Evolutionary conservation across 148 eudicot species (phyloP).

Genomic region (Amaranthus palmeri): DNA sequence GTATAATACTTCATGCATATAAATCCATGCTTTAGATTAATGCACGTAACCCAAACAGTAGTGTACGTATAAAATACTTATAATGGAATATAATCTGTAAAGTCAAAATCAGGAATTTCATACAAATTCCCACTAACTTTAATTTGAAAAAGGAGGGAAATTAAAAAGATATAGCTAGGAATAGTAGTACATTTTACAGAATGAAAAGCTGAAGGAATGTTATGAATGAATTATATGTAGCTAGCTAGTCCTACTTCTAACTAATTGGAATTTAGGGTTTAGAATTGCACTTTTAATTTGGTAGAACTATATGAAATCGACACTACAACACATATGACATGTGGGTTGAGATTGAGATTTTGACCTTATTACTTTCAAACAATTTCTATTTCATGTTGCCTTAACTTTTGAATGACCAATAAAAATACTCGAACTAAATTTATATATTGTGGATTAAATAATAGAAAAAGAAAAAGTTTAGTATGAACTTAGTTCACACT

Average conservation of each 20-base stretch:
- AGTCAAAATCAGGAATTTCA: conserved; percentile 11
- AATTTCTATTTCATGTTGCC: too few species aligned
- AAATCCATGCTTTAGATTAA: background rate
- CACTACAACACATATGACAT: conserved; percentile 5
- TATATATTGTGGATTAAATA: too few species aligned
- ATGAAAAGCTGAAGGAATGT: background rate
- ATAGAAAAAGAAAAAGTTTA: too few species aligned
- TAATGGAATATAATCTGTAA: background rate
- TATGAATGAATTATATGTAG: background rate
- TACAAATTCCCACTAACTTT: background rate
- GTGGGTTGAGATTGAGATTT: background rate
- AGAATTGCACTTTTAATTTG: conserved; percentile 1
- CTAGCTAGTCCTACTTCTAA: too few species aligned
- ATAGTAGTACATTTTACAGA: background rate
- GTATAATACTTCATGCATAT: too few species aligned
- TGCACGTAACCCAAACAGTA: background rate
- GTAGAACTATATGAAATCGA: conserved; percentile 1
- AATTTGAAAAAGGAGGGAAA: conserved; percentile 12
- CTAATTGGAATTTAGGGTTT: background rate
- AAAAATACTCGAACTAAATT: too few species aligned
- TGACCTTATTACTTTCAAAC: too few species aligned
- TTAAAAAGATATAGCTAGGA: background rate
- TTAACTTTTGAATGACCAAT: too few species aligned
- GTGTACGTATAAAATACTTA: too few species aligned
- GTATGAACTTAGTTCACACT: too few species aligned